A percentile compares a stretch with the other conserved stretches of the same genome.
Conservation (phyloP, 805 yeast genomes). For the Kodamaea nitidulidarum region DNA sequence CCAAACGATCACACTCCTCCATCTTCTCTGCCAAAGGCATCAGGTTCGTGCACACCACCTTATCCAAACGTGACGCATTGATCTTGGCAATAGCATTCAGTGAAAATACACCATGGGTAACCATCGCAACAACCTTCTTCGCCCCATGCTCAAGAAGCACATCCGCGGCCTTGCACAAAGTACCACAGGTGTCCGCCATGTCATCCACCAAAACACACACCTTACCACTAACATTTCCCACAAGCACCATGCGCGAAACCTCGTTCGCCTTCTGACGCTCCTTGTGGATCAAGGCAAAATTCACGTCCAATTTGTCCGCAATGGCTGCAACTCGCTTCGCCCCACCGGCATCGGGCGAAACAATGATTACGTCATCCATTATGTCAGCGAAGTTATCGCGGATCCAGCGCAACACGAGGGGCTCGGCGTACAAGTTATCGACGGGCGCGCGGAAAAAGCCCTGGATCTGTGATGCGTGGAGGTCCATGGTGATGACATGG, state of each 20-base stretch:
- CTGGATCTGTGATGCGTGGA: constrained; percentile 87
- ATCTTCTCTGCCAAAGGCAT: constrained; percentile 70
- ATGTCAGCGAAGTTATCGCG: constrained; percentile 51
- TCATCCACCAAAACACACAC: constrained; percentile 78
- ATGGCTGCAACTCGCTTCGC: constrained; percentile 85
- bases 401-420: constrained; percentile 71
- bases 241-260: constrained; percentile 78
- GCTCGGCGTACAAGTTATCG: constrained; percentile 81
- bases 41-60: constrained; percentile 75
- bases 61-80: constrained; percentile 62
- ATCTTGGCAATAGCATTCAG: constrained; percentile 72
- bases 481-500: constrained; percentile 85
- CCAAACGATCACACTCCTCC: constrained; percentile 56
- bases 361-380: constrained; percentile 57
- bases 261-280: constrained; percentile 82
- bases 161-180: constrained; percentile 79
- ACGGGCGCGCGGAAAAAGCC: constrained; percentile 83
- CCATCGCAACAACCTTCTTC: constrained; percentile 71
- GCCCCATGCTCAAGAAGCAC: constrained; percentile 66
- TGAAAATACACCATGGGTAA: constrained; percentile 75
- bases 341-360: constrained; percentile 89
- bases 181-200: constrained; percentile 90
- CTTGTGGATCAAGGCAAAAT: constrained; percentile 80
- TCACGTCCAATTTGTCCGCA: constrained; percentile 74
- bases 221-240: constrained; percentile 77